Evolutionary conservation across 2,329 filamentous ascomycete genomes (phyloP), one percentile per base, ranked within the genome.

Genomic region (Bipolaris sorokiniana): DNA sequence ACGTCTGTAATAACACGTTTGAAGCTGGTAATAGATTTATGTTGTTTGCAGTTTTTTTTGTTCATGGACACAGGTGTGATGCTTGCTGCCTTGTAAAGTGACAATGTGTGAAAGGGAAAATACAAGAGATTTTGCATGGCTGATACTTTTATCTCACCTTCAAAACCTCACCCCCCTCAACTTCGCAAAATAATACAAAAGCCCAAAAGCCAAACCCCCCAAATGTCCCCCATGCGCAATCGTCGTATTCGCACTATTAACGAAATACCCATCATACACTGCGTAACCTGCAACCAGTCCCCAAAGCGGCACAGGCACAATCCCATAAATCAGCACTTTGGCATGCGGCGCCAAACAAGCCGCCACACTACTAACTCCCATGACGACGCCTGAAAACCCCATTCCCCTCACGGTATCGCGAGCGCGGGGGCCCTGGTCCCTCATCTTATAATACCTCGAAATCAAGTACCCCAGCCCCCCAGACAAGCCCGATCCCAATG

Each of bases 191-290:
- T 70, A 76, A 49, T 75, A 76, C 16, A 63, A 40, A 13, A 68
- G 48, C 0, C 80, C 80, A 63, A 78, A 81, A 0, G 68, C 68
- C 18, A 73, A 50, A 0, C 80, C 80, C 5, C 80, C 80, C 13
- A 82, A 52, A 72, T 82, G 80, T 7, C 78, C 80, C 16, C 75
- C 69, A 69, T 82, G 80, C 4, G 67, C 79, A 7, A 76, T 59
- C 5, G 48, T 56, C 16, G 63, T 70, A 9, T 56, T 66, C 4
- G 60, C 44, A 34, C 64, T 59, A 49, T 76, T 70, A 34, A 81
- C 37, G 56, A 71, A 73, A 58, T 73, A 80, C 1, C 72, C 66
- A 64, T 82, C 80, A 34, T 75, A 67, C 0, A 69, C 64, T 1
- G 74, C 72, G 59, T 77, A 81, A 1, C 66, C 72, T 0, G 59